These are phyloP conservation scores for Zygoascus bituminiphila DNA, from an alignment of 805 yeast species.

Conservation along the genomic window DNA sequence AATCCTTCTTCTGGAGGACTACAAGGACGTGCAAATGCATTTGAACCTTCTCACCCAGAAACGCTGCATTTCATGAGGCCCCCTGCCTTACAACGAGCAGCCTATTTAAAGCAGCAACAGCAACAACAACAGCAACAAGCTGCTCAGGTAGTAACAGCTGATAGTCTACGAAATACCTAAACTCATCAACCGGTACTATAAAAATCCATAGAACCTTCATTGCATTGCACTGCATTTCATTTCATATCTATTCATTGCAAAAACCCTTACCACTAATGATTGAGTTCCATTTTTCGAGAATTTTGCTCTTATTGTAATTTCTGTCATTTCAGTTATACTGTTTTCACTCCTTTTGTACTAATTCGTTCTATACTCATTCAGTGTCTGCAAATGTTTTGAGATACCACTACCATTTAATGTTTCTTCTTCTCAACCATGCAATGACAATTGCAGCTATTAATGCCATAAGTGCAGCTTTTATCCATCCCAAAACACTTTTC, in stretches of 20 bases:
- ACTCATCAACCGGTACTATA: background rate
- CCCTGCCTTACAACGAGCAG: constrained; percentile 15
- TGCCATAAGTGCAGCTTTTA: background rate
- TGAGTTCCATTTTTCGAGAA: too few species aligned
- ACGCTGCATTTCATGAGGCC: constrained; percentile 34
- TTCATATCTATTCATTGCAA: too few species aligned
- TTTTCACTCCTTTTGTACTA: too few species aligned
- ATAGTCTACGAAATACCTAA: background rate
- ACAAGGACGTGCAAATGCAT: constrained; percentile 62
- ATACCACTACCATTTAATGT: too few species aligned
- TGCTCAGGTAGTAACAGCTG: constrained; percentile 1
- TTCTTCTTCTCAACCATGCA: background rate
- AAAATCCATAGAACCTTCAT: background rate
- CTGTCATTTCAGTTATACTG: too few species aligned
- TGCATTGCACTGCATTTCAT: background rate
- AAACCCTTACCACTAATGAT: too few species aligned
- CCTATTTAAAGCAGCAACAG: constrained; percentile 11
- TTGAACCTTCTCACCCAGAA: constrained; percentile 62
- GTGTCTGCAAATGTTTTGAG: too few species aligned
- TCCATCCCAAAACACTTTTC: background rate
- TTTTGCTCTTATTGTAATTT: too few species aligned
- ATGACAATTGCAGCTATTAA: background rate
- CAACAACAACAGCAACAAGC: constrained; percentile 15
- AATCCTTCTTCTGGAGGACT: constrained; percentile 31
- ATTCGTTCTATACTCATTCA: background rate